Base-by-base conservation (phyloP, 2,329 filamentous ascomycete species). In the Aspergillus carbonarius region DNA sequence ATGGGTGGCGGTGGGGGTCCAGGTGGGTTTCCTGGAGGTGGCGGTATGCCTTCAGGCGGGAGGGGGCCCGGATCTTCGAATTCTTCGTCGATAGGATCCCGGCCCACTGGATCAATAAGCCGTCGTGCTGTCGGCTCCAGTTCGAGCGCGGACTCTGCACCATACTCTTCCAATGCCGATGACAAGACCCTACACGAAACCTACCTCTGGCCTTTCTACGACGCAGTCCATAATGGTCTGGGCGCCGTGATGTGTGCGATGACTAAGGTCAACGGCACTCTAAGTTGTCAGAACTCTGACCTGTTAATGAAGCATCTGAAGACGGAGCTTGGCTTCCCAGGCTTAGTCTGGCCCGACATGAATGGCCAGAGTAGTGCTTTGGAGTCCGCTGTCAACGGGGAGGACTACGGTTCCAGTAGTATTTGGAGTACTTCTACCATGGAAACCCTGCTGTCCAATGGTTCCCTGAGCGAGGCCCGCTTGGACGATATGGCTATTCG, bases 401-500 rank as follows among this genome's bases (percentile, higher is more conserved):
- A 55, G 35, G 57, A 58, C 15, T 58, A 58, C 20, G 51, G 51
- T 10, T 58, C 57, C 40, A 55, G 44, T 20, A 54, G 57, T 4
- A 40, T 58, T 18, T 58, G 57, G 57, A 58, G 51, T 27, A 48
- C 34, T 2, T 49, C 50, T 1, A 58, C 57, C 13, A 58, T 58
- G 44, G 18, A 58, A 17, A 42, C 8, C 3, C 35, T 55, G 30
- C 37, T 58, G 8, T 30, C 52, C n/a, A 80, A 80, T 59, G 77
- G 76, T 4, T 76, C 71, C 17, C 55, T 82, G 9, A 64, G 73
- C 5, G 68, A 76, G 30, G 63, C 68, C 13, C 73, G 79, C 4
- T 60, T 82, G 20, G 72, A 81, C 55, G 79, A 82, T 62, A 82
- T 81, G 79, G 72, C 75, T 5, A 66, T 71, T 18, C 74, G 79